phyloP scores from a whole-genome alignment of 441 rosid genomes.

The Brassica balearica region DNA sequence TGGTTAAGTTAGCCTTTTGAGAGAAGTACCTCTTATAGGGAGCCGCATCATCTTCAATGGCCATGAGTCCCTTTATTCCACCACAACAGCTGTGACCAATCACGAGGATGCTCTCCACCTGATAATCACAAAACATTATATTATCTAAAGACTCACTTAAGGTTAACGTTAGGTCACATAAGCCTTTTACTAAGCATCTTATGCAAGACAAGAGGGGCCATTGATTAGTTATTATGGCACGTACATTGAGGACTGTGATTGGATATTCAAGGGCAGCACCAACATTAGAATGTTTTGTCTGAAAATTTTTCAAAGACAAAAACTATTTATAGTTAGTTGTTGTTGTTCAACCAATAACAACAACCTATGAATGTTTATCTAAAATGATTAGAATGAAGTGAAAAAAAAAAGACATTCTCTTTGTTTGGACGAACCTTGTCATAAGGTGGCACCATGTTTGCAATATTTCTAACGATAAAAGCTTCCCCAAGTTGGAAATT shows the following conservation, averaged over 20 bases:
- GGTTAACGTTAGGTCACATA: constrained; percentile 19
- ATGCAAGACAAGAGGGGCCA: background rate
- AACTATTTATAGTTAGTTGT: constrained; percentile 8
- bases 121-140: constrained; percentile 16
- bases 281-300: constrained; percentile 56
- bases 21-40: constrained; percentile 41
- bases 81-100: constrained; percentile 38
- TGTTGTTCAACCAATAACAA: constrained; percentile 3
- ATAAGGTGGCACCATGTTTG: constrained; percentile 62
- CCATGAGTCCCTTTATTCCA: constrained; percentile 49
- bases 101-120: constrained; percentile 52
- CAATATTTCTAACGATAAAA: constrained; percentile 64
- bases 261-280: constrained; percentile 77
- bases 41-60: constrained; percentile 45
- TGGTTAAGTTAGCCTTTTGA: constrained; percentile 5
- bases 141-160: constrained; percentile 2
- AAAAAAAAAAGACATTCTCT: background rate
- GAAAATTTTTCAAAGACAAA: constrained; percentile 33
- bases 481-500: constrained; percentile 53
- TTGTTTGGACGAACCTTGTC: constrained; percentile 49
- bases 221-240: background rate
- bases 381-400: background rate
- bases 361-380: background rate
- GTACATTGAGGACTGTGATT: constrained; percentile 50
- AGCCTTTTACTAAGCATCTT: constrained; percentile 19